Conservation (phyloP, 192 early-diverging fungal species). For the Podila epicladia region DNA sequence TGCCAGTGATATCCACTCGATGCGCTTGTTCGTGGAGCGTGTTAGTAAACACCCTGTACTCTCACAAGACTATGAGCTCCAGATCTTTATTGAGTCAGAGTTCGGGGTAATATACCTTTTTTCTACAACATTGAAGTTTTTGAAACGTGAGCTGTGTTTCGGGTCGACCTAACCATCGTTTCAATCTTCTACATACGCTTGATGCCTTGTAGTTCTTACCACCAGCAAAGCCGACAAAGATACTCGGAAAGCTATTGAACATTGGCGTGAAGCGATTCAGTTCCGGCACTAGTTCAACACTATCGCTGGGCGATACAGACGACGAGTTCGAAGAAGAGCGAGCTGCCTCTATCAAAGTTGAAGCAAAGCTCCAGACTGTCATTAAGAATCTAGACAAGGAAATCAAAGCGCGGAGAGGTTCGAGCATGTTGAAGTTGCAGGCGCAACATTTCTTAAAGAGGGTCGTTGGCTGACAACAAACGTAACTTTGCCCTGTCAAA, state of each 20-base stretch:
- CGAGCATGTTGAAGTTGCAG: too few relatives aligned
- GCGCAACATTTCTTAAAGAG: background rate
- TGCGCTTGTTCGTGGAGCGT: conserved; percentile 51
- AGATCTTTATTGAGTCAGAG: conserved; percentile 56
- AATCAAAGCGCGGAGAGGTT: conserved; percentile 46
- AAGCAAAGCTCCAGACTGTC: conserved; percentile 33
- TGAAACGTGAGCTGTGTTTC: background rate
- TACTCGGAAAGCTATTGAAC: conserved; percentile 30
- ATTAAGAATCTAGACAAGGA: conserved; percentile 44
- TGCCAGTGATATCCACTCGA: conserved; percentile 41
- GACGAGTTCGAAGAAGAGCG: conserved; percentile 49
- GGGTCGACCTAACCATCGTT: too few relatives aligned
- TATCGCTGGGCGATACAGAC: conserved; percentile 37
- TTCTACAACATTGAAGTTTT: background rate
- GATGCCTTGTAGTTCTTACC: conserved; percentile 39
- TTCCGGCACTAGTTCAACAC: conserved; percentile 4
- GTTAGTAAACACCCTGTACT: conserved; percentile 49
- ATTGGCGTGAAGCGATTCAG: conserved; percentile 44
- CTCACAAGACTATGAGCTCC: conserved; percentile 53
- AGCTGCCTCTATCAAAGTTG: conserved; percentile 3
- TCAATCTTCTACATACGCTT: background rate
- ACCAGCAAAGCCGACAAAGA: conserved; percentile 46
- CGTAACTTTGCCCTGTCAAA: background rate
- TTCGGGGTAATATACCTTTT: conserved; percentile 41
- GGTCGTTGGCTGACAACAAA: background rate